Percentiles rank a stretch among this genome's conserved stretches.
Evolutionary conservation across 2,329 filamentous ascomycete genomes (phyloP).

Genomic region (Colletotrichum scovillei): DNA sequence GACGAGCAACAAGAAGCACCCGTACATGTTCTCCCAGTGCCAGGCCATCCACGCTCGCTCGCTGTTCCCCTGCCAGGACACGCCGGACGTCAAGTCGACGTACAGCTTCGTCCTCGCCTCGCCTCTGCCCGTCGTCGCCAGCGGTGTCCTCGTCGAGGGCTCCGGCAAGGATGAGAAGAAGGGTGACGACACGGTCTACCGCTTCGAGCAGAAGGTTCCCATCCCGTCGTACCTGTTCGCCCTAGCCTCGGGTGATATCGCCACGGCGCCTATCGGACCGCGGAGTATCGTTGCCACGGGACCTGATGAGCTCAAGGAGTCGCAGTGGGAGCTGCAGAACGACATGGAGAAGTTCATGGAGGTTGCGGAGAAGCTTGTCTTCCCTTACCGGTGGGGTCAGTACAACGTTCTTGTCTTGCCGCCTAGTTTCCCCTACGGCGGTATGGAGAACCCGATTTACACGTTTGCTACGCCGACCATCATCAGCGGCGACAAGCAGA

Average conservation of each 20-base stretch:
- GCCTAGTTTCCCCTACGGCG: slow-evolving; percentile 89
- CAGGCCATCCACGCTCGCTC: slow-evolving; percentile 96
- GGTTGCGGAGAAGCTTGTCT: slow-evolving; percentile 83
- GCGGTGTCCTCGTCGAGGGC: slow-evolving; percentile 73
- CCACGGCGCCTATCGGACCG: slow-evolving; percentile 85
- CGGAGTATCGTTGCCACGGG: slow-evolving; percentile 87
- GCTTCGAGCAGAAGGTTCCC: slow-evolving; percentile 89
- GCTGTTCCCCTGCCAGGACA: slow-evolving; percentile 97
- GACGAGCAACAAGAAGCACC: slow-evolving; percentile 94
- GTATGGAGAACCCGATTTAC: slow-evolving; percentile 93
- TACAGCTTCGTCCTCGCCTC: slow-evolving; percentile 91
- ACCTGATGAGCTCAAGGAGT: slow-evolving; percentile 85
- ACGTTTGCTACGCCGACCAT: slow-evolving; percentile 96
- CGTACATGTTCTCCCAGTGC: slow-evolving; percentile 98
- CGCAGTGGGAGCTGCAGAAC: slow-evolving; percentile 90
- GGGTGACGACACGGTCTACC: slow-evolving; percentile 75
- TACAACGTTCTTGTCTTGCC: slow-evolving; percentile 95
- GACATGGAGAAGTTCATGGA: slow-evolving; percentile 95
- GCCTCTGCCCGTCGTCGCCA: slow-evolving; percentile 89
- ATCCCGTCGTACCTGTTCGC: slow-evolving; percentile 97
- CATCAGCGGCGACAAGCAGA: slow-evolving; percentile 89
- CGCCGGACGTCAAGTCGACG: slow-evolving; percentile 96
- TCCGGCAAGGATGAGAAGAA: slow-evolving; percentile 58
- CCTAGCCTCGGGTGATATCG: slow-evolving; percentile 88
- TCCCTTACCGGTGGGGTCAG: slow-evolving; percentile 92